These are phyloP conservation scores for Sporothrix phasma DNA, from an alignment of 2,329 filamentous ascomycete species.

Conservation along the genomic window DNA sequence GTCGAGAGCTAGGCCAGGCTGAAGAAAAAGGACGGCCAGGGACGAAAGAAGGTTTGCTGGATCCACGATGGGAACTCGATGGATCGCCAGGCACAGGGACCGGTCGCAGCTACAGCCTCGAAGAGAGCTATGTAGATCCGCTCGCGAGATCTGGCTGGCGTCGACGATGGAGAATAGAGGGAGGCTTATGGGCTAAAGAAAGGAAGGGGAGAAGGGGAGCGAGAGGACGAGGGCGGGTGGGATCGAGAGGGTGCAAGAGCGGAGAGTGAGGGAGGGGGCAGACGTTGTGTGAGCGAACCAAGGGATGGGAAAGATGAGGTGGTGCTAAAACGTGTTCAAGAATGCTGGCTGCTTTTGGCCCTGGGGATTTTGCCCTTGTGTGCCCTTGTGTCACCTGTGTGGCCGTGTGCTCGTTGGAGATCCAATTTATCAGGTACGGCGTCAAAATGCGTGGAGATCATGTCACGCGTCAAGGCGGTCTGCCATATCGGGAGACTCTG, in stretches of 20 bases:
- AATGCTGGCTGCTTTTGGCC: slow-evolving; percentile 2
- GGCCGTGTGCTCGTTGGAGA: neutral
- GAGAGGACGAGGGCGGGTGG: neutral
- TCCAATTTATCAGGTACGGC: slow-evolving; percentile 10
- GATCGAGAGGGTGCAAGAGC: neutral
- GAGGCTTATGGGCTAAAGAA: too few relatives aligned
- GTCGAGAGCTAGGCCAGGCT: neutral
- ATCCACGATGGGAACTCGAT: neutral
- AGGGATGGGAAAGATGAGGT: neutral
- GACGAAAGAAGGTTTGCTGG: neutral
- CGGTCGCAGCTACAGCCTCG: neutral
- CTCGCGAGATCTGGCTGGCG: slow-evolving; percentile 1
- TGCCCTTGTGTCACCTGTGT: neutral
- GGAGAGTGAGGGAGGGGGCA: neutral
- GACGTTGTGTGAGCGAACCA: neutral
- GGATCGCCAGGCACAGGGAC: slow-evolving; percentile 10
- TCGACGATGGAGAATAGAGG: neutral
- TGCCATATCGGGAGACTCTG: neutral
- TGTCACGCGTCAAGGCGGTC: slow-evolving; percentile 10
- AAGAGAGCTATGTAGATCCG: slow-evolving; percentile 3
- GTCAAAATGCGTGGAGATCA: slow-evolving; percentile 5
- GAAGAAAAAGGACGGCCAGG: neutral
- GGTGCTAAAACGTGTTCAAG: neutral
- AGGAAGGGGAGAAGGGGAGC: neutral
- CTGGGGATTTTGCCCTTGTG: slow-evolving; percentile 3